These are phyloP conservation scores for Onygena corvina DNA, from an alignment of 2,329 filamentous ascomycete species.

Conservation along the genomic window DNA sequence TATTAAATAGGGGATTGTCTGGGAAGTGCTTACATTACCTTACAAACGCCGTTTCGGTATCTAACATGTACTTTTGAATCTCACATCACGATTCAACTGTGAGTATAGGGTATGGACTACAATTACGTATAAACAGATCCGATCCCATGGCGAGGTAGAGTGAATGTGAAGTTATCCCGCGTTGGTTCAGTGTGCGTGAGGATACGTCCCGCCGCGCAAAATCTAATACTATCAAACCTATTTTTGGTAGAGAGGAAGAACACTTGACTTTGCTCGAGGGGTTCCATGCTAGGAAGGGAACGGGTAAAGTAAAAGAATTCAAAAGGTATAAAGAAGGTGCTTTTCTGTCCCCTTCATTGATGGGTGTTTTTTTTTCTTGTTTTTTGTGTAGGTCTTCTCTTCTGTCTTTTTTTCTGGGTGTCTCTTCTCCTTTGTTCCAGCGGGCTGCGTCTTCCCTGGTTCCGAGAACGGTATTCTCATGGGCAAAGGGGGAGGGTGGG, in stretches of 20 bases:
- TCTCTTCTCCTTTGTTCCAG: slow-evolving; percentile 1
- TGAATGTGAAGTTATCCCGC: slow-evolving; percentile 1
- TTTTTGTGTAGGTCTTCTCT: slow-evolving; percentile 1
- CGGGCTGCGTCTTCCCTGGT: not conserved
- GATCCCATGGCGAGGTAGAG: not conserved
- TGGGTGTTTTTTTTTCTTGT: not conserved
- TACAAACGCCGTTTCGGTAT: not conserved
- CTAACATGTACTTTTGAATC: not conserved
- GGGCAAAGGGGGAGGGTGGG: not conserved
- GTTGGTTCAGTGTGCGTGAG: not conserved
- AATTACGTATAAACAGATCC: too few relatives aligned
- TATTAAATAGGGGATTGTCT: not conserved
- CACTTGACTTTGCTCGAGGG: not conserved
- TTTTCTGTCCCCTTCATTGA: slow-evolving; percentile 2
- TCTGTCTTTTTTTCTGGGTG: not conserved
- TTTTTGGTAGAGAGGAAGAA: slow-evolving; percentile 1
- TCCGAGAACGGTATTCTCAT: not conserved
- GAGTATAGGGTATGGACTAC: not conserved
- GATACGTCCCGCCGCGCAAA: slow-evolving; percentile 3
- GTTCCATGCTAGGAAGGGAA: not conserved
- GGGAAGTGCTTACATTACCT: slow-evolving; percentile 3
- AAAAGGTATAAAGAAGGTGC: not conserved
- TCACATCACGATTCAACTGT: not conserved
- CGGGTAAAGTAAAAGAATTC: not conserved
- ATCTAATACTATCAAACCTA: slow-evolving; percentile 7